Evolutionary conservation across 306 rosid genomes (phyloP).

Genomic region (Quercus ilex): DNA sequence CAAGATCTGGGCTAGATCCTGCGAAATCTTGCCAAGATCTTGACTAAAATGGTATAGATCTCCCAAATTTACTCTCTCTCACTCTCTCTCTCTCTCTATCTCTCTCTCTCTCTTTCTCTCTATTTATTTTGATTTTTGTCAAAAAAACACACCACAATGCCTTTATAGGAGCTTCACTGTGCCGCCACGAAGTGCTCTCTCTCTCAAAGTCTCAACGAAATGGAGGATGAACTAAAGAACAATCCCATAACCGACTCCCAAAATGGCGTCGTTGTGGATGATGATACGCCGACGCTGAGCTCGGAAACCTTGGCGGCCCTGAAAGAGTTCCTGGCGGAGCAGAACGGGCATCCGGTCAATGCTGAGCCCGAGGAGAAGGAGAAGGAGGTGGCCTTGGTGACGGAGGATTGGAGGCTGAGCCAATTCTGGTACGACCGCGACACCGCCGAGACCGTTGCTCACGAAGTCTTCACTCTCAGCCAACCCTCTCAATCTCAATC

Average conservation of each 20-base stretch:
- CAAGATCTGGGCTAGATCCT: no score
- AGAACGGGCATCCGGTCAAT: conserved; percentile 27
- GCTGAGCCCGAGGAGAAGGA: conserved; percentile 20
- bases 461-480: conserved; percentile 63
- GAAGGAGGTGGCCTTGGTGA: conserved; percentile 55
- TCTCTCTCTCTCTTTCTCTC: no score
- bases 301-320: conserved; percentile 72
- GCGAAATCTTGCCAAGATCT: no score
- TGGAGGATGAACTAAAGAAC: neutral
- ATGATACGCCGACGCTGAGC: conserved; percentile 56
- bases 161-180: no score
- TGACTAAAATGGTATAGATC: no score
- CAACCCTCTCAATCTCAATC: neutral
- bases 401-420: conserved; percentile 94
- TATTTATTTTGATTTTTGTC: no score
- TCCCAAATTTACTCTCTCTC: no score
- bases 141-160: no score
- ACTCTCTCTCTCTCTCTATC: no score
- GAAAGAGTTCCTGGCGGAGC: conserved; percentile 73
- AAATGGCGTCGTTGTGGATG: neutral
- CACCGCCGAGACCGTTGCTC: conserved; percentile 73
- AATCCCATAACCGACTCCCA: conserved; percentile 32
- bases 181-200: no score
- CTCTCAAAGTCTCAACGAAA: no score
- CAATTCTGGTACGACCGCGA: conserved; percentile 87